A percentile compares a stretch with the other conserved stretches of the same genome.
These are phyloP conservation scores for Dryas drummondii DNA, from an alignment of 306 rosid genomes.

Conservation along the genomic window DNA sequence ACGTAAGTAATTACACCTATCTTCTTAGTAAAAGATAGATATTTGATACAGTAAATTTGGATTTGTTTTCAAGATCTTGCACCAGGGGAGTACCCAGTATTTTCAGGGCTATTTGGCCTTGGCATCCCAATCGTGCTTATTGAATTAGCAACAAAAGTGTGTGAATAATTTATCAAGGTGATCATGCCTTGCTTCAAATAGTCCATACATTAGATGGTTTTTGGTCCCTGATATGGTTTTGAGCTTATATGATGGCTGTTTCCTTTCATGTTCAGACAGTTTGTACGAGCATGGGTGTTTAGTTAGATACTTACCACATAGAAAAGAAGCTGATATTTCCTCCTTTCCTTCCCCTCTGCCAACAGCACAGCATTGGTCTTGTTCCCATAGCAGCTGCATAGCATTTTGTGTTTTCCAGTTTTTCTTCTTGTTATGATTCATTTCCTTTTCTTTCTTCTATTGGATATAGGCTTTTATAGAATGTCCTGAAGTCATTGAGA, in stretches of 20 bases:
- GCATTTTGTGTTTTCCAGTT: not conserved
- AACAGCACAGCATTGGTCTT: not conserved
- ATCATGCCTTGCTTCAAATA: not conserved
- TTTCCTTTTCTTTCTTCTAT: not conserved
- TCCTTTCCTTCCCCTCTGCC: not conserved
- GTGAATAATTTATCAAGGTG: not conserved
- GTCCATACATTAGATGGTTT: not conserved
- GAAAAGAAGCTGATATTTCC: not conserved
- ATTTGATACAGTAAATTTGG: not conserved
- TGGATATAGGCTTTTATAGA: not conserved
- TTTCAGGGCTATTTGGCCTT: not conserved
- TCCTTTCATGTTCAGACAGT: not conserved
- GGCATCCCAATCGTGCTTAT: not conserved
- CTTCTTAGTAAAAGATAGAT: not conserved
- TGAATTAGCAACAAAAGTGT: not conserved
- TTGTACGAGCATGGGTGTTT: not conserved
- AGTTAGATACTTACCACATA: not conserved
- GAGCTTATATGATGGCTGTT: not conserved
- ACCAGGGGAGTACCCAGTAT: not conserved
- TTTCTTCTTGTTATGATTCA: not conserved
- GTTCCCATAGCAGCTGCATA: not conserved
- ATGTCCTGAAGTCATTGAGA: not conserved
- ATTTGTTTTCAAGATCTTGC: not conserved
- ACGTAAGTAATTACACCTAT: constrained; percentile 56
- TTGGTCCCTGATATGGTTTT: not conserved